Conservation (phyloP, 1,139 yeast genomes). For the Candida labiduridarum region DNA sequence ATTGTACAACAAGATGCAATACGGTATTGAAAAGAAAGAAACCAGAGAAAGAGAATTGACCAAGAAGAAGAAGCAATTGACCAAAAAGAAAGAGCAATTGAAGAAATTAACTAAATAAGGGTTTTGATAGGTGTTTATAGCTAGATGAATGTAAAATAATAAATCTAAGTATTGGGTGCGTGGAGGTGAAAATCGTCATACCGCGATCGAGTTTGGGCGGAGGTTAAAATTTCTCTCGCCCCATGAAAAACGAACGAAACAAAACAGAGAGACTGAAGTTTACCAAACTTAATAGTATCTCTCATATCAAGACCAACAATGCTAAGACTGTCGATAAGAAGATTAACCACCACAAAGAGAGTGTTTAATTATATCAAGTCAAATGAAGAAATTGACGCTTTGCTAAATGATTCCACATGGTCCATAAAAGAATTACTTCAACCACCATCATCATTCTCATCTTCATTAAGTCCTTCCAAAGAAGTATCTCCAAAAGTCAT, state of each 20-base stretch:
- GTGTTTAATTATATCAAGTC: not conserved
- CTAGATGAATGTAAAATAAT: not conserved
- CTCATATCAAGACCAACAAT: not conserved
- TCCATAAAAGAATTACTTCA: slow-evolving; percentile 25
- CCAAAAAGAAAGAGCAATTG: slow-evolving; percentile 64
- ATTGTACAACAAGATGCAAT: slow-evolving; percentile 93
- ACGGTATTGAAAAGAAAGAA: slow-evolving; percentile 85
- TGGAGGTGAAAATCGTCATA: not conserved
- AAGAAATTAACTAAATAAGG: slow-evolving; percentile 24
- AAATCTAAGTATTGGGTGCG: not conserved
- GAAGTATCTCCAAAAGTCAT: slow-evolving; percentile 23
- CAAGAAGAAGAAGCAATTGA: slow-evolving; percentile 77
- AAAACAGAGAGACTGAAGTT: not conserved
- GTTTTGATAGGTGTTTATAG: not conserved
- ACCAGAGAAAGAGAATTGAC: slow-evolving; percentile 72
- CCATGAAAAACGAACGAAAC: not conserved
- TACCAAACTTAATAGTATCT: no score
- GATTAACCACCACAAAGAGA: not conserved
- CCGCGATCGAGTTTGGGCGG: not conserved
- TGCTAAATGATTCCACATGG: slow-evolving; percentile 31
- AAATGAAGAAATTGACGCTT: slow-evolving; percentile 10
- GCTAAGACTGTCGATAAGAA: slow-evolving; percentile 1
- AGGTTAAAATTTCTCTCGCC: not conserved
- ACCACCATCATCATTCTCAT: not conserved
- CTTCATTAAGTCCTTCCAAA: not conserved